These are phyloP conservation scores for Osmanthus fragrans DNA, from an alignment of 257 asterid species.

Conservation along the genomic window DNA sequence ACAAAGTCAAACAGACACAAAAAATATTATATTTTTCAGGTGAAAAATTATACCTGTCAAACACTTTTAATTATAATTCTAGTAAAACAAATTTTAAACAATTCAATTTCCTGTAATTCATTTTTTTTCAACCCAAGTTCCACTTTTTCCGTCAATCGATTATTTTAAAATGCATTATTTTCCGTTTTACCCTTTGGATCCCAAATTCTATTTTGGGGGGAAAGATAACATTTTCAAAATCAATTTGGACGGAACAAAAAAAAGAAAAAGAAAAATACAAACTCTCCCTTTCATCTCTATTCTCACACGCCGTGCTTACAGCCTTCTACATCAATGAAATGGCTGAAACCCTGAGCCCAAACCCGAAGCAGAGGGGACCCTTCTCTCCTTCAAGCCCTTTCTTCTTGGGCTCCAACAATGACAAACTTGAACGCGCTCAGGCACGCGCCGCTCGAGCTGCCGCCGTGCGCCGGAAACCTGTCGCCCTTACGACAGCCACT, in stretches of 20 bases:
- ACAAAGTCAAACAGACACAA: too few relatives aligned
- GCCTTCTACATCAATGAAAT: constrained; percentile 25
- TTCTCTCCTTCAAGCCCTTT: constrained; percentile 77
- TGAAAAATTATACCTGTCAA: too few relatives aligned
- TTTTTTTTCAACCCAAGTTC: too few relatives aligned
- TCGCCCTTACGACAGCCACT: constrained; percentile 28
- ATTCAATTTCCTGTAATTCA: too few relatives aligned
- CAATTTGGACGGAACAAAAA: not conserved
- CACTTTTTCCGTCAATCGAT: too few relatives aligned
- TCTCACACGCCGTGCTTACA: not conserved
- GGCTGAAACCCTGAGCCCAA: constrained; percentile 80
- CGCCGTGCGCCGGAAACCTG: constrained; percentile 70
- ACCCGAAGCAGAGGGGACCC: constrained; percentile 56
- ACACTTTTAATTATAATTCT: too few relatives aligned
- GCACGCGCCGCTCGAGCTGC: constrained; percentile 99
- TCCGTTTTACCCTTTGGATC: not conserved
- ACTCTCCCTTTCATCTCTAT: not conserved
- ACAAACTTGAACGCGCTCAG: constrained; percentile 88
- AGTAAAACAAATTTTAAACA: too few relatives aligned
- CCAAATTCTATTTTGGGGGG: not conserved
- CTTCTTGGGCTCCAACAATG: constrained; percentile 83
- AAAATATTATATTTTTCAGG: too few relatives aligned
- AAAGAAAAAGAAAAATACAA: not conserved
- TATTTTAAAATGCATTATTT: too few relatives aligned
- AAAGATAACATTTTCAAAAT: not conserved